A percentile compares a stretch with the other conserved stretches of the same genome.
Evolutionary conservation across 148 eudicot genomes (phyloP).

Genomic region (Euryodendron excelsum): DNA sequence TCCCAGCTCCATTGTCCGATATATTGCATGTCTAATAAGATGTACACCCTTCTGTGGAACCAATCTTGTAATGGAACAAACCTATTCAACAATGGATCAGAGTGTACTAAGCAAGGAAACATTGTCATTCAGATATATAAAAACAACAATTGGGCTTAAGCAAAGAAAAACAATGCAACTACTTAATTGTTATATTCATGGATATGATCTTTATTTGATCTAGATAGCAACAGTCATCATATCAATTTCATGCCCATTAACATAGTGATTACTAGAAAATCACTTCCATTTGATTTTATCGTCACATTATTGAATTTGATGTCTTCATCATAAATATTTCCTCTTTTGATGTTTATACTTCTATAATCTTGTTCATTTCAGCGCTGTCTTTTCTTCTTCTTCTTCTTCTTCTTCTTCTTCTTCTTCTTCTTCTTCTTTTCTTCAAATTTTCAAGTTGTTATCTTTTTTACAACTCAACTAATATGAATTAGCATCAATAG

Average conservation of each 20-base stretch:
- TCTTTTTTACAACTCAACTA: neutral
- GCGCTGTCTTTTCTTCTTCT: neutral
- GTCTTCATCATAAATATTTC: neutral
- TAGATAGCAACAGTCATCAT: neutral
- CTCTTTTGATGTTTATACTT: neutral
- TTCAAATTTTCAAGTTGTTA: neutral
- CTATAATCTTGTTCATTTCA: neutral
- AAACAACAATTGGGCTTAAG: slow-evolving; percentile 4
- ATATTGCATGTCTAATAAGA: slow-evolving; percentile 94
- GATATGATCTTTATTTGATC: neutral
- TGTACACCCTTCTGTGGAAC: slow-evolving; percentile 97
- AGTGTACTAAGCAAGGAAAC: neutral
- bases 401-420: neutral
- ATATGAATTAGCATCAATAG: neutral
- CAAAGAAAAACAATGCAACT: slow-evolving; percentile 1
- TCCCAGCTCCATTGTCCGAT: slow-evolving; percentile 73
- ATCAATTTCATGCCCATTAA: neutral
- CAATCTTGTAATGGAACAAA: slow-evolving; percentile 92
- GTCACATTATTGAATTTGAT: neutral
- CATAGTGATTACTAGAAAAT: neutral
- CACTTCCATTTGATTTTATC: neutral
- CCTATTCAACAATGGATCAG: slow-evolving; percentile 38
- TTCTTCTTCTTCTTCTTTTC: neutral
- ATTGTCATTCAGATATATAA: neutral
- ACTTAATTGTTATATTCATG: neutral